phyloP scores from a whole-genome alignment of 2,329 filamentous ascomycete species.

The Aspergillus spinulosporus region DNA sequence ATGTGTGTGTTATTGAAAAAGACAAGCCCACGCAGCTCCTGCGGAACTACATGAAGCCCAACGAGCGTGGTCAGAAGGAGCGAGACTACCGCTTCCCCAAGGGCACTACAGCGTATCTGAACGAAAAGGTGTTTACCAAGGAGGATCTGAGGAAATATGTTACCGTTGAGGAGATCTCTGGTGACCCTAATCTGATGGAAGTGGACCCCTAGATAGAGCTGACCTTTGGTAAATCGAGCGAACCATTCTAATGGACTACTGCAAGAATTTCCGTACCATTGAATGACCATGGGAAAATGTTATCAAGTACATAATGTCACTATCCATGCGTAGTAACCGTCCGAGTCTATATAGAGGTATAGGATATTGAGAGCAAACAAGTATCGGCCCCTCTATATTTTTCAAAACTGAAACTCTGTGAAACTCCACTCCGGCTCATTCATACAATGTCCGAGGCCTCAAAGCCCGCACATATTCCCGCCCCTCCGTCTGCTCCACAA shows the following conservation, averaged over 20 bases:
- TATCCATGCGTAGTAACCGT: neutral
- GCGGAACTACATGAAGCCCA: slow-evolving; percentile 90
- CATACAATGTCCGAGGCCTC: slow-evolving; percentile 18
- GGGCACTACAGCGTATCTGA: slow-evolving; percentile 93
- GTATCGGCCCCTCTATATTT: neutral
- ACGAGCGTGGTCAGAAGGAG: slow-evolving; percentile 86
- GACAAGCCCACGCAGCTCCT: slow-evolving; percentile 87
- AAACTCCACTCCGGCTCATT: neutral
- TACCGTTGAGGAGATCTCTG: slow-evolving; percentile 80
- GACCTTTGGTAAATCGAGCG: slow-evolving; percentile 6
- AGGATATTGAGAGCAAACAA: neutral
- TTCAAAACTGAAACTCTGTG: neutral
- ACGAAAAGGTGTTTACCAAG: slow-evolving; percentile 93
- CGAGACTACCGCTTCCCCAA: slow-evolving; percentile 87
- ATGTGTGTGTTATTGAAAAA: slow-evolving; percentile 90
- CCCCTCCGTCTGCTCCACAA: slow-evolving; percentile 48
- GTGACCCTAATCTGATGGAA: slow-evolving; percentile 67
- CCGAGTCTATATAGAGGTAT: neutral
- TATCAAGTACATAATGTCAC: neutral
- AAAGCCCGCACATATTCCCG: slow-evolving; percentile 39
- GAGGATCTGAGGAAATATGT: slow-evolving; percentile 94
- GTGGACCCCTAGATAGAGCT: slow-evolving; percentile 50
- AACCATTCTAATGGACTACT: neutral
- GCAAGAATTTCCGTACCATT: neutral
- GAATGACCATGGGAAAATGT: neutral